Conservation (phyloP, 2,329 filamentous ascomycete genomes). For the Amauroascus verrucosus region DNA sequence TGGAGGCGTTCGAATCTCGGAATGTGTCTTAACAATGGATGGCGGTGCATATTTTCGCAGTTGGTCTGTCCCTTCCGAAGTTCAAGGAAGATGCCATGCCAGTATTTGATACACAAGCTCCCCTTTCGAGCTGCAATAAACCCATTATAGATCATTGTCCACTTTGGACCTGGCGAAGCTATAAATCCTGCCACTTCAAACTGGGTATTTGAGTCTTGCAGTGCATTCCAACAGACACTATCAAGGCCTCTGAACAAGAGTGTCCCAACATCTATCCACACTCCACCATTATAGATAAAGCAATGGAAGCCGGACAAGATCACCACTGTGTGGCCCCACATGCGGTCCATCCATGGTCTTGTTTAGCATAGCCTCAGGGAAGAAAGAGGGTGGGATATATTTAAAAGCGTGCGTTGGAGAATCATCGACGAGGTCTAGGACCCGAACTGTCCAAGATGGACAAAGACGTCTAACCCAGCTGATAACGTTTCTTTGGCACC, state of each 20-base stretch:
- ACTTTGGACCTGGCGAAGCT: background rate
- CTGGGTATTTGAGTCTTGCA: slow-evolving; percentile 30
- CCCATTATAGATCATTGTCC: slow-evolving; percentile 14
- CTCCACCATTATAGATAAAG: slow-evolving; percentile 33
- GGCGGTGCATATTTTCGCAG: background rate
- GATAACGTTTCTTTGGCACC: slow-evolving; percentile 34
- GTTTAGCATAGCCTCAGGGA: slow-evolving; percentile 36
- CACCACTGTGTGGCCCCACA: slow-evolving; percentile 38
- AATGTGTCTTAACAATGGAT: slow-evolving; percentile 7
- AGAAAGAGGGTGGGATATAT: slow-evolving; percentile 28
- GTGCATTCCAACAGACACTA: slow-evolving; percentile 31
- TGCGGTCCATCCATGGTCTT: slow-evolving; percentile 38
- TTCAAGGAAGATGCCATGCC: slow-evolving; percentile 8
- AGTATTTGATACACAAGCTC: slow-evolving; percentile 2
- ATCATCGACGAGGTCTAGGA: slow-evolving; percentile 30
- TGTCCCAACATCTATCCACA: slow-evolving; percentile 35
- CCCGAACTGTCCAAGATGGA: slow-evolving; percentile 34
- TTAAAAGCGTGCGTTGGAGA: slow-evolving; percentile 33
- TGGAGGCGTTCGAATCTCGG: slow-evolving; percentile 4
- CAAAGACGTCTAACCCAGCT: slow-evolving; percentile 35
- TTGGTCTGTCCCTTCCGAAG: slow-evolving; percentile 2
- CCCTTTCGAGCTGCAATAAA: slow-evolving; percentile 10
- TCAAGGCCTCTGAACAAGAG: slow-evolving; percentile 33
- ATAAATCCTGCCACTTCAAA: slow-evolving; percentile 26
- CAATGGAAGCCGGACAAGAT: slow-evolving; percentile 39